These are phyloP conservation scores for Cladosporium sp. DNA, from an alignment of 2,329 filamentous ascomycete genomes.

Conservation along the genomic window DNA sequence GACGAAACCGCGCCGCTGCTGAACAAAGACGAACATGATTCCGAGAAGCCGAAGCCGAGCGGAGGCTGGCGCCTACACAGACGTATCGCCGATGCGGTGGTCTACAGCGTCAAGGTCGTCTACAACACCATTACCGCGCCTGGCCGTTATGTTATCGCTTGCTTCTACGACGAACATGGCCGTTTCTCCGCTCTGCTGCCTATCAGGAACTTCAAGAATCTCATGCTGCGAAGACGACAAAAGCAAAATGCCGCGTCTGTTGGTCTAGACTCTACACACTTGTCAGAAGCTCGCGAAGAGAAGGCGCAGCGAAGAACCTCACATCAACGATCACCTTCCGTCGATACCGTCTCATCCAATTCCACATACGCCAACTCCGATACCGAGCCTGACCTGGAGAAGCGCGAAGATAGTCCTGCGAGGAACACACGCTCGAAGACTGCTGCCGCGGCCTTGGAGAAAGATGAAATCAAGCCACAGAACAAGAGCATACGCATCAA, in stretches of 20 bases:
- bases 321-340: slow-evolving; percentile 44
- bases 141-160: slow-evolving; percentile 78
- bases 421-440: slow-evolving; percentile 68
- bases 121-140: slow-evolving; percentile 78
- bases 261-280: slow-evolving; percentile 34
- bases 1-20: slow-evolving; percentile 73
- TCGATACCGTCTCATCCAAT: slow-evolving; percentile 39
- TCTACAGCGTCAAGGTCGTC: slow-evolving; percentile 76
- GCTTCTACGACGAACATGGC: slow-evolving; percentile 78
- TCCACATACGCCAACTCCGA: slow-evolving; percentile 68
- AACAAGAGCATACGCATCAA: slow-evolving; percentile 89
- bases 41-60: slow-evolving; percentile 25
- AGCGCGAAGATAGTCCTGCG: slow-evolving; percentile 45
- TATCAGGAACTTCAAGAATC: slow-evolving; percentile 61
- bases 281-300: slow-evolving; percentile 39
- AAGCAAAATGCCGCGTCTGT: slow-evolving; percentile 26
- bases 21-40: slow-evolving; percentile 34
- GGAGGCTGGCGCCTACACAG: slow-evolving; percentile 58
- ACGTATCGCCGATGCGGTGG: slow-evolving; percentile 69
- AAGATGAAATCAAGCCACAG: slow-evolving; percentile 61
- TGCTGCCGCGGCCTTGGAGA: slow-evolving; percentile 52
- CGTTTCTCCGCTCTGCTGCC: slow-evolving; percentile 77
- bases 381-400: slow-evolving; percentile 62
- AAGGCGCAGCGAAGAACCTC: slow-evolving; percentile 36
- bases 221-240: slow-evolving; percentile 22